These are phyloP conservation scores for Ashbya aceris DNA, from an alignment of 1,139 yeast genomes.

Conservation along the genomic window DNA sequence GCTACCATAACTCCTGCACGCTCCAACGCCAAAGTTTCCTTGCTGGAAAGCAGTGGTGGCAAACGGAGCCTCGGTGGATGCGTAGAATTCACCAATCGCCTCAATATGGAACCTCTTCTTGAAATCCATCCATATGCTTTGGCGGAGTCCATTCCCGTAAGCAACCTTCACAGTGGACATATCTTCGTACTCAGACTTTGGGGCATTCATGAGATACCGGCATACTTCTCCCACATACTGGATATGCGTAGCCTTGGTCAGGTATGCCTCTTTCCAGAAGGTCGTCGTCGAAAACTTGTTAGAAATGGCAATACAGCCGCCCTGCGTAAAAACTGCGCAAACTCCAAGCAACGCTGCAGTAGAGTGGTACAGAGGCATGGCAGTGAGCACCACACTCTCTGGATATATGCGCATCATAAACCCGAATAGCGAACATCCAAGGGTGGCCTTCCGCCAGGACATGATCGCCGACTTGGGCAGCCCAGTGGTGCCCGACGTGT, in stretches of 20 bases:
- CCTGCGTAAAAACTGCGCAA: slow-evolving; percentile 63
- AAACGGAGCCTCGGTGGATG: slow-evolving; percentile 88
- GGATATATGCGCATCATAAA: slow-evolving; percentile 53
- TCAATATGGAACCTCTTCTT: slow-evolving; percentile 66
- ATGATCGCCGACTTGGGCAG: slow-evolving; percentile 90
- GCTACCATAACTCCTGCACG: slow-evolving; percentile 77
- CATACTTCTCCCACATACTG: slow-evolving; percentile 97
- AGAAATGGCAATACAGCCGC: slow-evolving; percentile 66
- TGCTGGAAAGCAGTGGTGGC: slow-evolving; percentile 77
- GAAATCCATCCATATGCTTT: slow-evolving; percentile 84
- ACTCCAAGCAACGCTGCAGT: slow-evolving; percentile 87
- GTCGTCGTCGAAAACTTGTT: slow-evolving; percentile 77
- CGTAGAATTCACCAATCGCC: slow-evolving; percentile 84
- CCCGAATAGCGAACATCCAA: slow-evolving; percentile 67
- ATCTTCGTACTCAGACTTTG: slow-evolving; percentile 53
- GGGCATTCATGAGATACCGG: slow-evolving; percentile 68
- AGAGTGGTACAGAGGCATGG: slow-evolving; percentile 94
- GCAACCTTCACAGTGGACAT: slow-evolving; percentile 62
- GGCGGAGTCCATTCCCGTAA: slow-evolving; percentile 85
- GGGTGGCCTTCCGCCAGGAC: slow-evolving; percentile 74
- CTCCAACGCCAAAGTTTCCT: slow-evolving; percentile 80
- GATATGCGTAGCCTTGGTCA: slow-evolving; percentile 64
- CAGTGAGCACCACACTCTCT: slow-evolving; percentile 61
- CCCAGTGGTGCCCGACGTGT: slow-evolving; percentile 94
- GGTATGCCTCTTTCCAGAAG: slow-evolving; percentile 84